Conservation (phyloP, 192 early-diverging fungal genomes). For the Coemansia sp. region DNA sequence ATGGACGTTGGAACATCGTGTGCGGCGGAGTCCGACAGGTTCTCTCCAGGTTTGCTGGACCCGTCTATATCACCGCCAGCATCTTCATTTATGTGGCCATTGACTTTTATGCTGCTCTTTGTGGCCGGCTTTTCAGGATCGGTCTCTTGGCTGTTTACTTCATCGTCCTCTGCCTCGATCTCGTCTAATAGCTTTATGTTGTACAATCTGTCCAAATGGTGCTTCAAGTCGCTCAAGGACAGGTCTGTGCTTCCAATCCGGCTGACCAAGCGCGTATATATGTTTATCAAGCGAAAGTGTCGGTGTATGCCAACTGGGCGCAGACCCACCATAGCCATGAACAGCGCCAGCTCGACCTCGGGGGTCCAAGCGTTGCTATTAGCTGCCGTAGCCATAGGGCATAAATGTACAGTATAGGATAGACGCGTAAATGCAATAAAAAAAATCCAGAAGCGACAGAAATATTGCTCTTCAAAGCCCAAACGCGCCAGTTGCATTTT, state of each 20-base stretch:
- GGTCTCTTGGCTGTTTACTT: not conserved
- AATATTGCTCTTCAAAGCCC: not conserved
- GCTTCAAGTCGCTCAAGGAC: conserved; percentile 28
- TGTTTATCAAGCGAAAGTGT: conserved; percentile 52
- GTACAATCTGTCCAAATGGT: conserved; percentile 31
- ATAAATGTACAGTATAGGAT: not conserved
- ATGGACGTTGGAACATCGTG: not conserved
- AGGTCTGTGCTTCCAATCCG: conserved; percentile 30
- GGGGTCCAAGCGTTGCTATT: conserved; percentile 28
- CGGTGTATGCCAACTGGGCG: conserved; percentile 52
- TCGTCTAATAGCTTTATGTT: conserved; percentile 44
- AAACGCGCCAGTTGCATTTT: not conserved
- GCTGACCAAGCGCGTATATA: conserved; percentile 42
- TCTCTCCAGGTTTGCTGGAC: not conserved
- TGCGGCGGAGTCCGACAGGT: not conserved
- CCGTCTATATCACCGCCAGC: conserved; percentile 2
- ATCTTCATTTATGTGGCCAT: conserved; percentile 3
- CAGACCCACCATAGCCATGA: conserved; percentile 47
- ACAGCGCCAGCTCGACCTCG: conserved; percentile 47
- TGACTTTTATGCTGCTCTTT: not conserved
- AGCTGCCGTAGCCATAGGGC: conserved; percentile 2
- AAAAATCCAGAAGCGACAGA: not conserved
- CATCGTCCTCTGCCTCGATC: conserved; percentile 38
- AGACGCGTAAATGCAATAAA: not conserved
- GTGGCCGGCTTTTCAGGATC: not conserved